A percentile compares a stretch with the other conserved stretches of the same genome.
Conservation (phyloP, 345 rosid species). For the Aethionema arabicum region DNA sequence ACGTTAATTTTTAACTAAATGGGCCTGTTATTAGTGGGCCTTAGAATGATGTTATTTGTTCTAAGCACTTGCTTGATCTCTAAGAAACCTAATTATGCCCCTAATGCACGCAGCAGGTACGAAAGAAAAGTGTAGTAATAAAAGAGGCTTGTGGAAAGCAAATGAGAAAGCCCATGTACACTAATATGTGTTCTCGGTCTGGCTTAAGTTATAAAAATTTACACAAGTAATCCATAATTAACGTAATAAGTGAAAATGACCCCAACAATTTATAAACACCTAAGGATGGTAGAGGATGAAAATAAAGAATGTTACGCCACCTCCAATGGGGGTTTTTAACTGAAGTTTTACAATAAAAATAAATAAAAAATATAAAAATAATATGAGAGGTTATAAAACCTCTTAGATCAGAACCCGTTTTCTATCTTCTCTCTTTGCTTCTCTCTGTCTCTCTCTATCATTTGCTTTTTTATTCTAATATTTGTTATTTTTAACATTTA, state of each 20-base stretch:
- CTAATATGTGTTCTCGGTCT: neutral
- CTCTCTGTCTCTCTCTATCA: too few species aligned
- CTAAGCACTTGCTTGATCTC: constrained; percentile 1
- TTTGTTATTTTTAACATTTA: too few species aligned
- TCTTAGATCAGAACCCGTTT: too few species aligned
- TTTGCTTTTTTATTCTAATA: too few species aligned
- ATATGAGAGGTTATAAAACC: too few species aligned
- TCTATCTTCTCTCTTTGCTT: too few species aligned
- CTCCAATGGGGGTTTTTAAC: too few species aligned
- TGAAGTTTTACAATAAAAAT: too few species aligned
- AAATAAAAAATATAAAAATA: too few species aligned
- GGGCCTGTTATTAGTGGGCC: constrained; percentile 1
- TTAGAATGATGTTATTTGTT: neutral
- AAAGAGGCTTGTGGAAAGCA: neutral
- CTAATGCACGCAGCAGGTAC: neutral
- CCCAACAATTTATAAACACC: neutral
- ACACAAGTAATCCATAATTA: neutral
- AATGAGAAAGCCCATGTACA: constrained; percentile 5
- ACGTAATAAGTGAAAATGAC: neutral
- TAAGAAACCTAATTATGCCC: constrained; percentile 7
- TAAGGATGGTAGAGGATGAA: too few species aligned
- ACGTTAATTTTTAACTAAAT: neutral
- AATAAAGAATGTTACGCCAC: too few species aligned
- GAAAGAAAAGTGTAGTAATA: neutral
- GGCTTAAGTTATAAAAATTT: neutral